Base-by-base conservation (phyloP, 2,329 filamentous ascomycete species). In the Corinectria fuckeliana region DNA sequence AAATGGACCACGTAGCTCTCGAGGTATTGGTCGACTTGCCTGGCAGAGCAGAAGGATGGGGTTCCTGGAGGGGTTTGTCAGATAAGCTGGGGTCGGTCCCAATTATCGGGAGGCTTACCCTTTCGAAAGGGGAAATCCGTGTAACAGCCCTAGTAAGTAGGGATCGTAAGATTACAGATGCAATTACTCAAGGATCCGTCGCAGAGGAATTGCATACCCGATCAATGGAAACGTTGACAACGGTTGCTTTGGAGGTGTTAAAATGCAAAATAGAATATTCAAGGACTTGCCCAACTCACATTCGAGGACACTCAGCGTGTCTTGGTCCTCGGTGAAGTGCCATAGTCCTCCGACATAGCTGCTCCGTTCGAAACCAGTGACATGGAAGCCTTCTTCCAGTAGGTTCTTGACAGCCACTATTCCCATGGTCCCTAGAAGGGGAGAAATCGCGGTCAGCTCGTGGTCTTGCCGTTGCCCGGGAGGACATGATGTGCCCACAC, bases 321-420 rank as follows among this genome's bases (percentile, higher is more conserved):
- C 68, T 51, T 74, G 58, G 20, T 76, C 68, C 3, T 72, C 69
- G 10, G 72, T 77, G 58, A 74, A 79, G 16, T 75, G 72, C 79
- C 79, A 82, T 1, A 82, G 64, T 0, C 80, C 79, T 9, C 80
- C 79, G 16, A 80, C 65, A 54, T 74, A 75, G 42, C 66, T 58
- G 53, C 76, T 77, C 25, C 74, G 70, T 47, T 82, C 80, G 44
- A 81, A 81, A 2, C 75, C 79, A 1, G 74, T 72, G 5, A 75
- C 78, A 9, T 80, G 66, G 50, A 80, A 82, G 8, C 78, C 78
- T 66, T 79, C 78, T 56, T 82, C 78, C 2, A 74, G 64, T 16
- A 81, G 61, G 34, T 77, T 77, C 67, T 82, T 82, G 50, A 79
- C 68, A 5, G 76, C 69, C 7, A 76, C 74, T 18, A 78, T 71